These are phyloP conservation scores for Carex littledalei DNA, from an alignment of 176 grass and related monocot species.

Conservation along the genomic window DNA sequence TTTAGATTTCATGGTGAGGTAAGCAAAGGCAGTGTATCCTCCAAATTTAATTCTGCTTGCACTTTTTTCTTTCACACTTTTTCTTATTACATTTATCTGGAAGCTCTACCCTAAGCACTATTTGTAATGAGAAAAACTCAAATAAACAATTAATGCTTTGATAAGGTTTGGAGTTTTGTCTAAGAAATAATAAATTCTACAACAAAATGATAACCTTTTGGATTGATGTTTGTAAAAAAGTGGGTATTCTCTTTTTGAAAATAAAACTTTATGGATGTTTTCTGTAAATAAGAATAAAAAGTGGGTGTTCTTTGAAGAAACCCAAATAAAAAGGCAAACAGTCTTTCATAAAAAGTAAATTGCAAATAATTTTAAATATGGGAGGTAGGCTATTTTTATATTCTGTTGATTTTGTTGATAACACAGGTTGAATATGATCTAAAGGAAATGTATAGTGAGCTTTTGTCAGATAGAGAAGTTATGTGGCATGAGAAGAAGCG, in stretches of 20 bases:
- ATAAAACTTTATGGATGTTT: background rate
- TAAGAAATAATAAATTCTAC: background rate
- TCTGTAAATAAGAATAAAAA: background rate
- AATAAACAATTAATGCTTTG: background rate
- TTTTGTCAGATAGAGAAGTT: slow-evolving; percentile 55
- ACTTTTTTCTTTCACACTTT: background rate
- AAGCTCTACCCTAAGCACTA: background rate
- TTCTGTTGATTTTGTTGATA: slow-evolving; percentile 17
- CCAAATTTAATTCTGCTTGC: background rate
- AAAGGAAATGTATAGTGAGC: slow-evolving; percentile 45
- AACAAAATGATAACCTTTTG: background rate
- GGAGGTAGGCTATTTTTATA: background rate
- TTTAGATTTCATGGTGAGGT: background rate
- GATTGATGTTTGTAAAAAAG: background rate
- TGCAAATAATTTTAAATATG: background rate
- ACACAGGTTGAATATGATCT: slow-evolving; percentile 56
- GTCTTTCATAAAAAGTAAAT: slow-evolving; percentile 4
- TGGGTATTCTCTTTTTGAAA: background rate
- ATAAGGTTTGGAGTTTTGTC: background rate
- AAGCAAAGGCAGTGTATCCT: background rate
- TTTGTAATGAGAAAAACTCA: background rate
- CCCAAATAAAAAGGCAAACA: background rate
- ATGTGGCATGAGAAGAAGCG: slow-evolving; percentile 51
- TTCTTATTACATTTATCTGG: background rate
- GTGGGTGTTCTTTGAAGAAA: background rate